Conservation (phyloP, 352 stramenopile genomes). For the Phytophthora sojae region DNA sequence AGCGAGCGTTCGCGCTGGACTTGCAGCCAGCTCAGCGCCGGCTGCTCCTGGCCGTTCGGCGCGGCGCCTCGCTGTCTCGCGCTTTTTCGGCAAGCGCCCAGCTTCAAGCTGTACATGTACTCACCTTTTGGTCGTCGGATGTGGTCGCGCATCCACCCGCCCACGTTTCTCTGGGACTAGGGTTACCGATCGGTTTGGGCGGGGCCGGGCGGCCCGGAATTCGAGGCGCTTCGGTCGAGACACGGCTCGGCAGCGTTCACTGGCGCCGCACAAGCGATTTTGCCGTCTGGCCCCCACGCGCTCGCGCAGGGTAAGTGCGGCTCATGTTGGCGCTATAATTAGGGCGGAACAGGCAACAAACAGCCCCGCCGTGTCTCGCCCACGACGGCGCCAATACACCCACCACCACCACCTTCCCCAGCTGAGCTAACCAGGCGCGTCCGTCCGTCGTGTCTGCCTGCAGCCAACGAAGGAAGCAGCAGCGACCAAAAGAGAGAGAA, state of each 20-base stretch:
- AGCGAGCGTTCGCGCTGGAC: too few species aligned
- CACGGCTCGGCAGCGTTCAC: neutral
- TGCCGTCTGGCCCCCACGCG: neutral
- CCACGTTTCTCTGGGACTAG: neutral
- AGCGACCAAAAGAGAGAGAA: neutral
- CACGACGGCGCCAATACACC: too few species aligned
- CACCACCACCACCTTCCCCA: neutral
- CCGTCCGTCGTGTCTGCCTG: neutral
- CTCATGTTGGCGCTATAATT: neutral
- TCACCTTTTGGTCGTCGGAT: conserved; percentile 27
- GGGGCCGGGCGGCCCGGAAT: neutral
- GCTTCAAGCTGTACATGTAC: conserved; percentile 2
- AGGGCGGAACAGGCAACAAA: neutral
- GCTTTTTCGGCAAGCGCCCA: neutral
- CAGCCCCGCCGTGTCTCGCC: neutral
- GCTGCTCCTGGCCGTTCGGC: too few species aligned
- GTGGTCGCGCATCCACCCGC: conserved; percentile 17
- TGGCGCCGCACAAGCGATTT: neutral
- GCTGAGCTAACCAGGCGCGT: neutral
- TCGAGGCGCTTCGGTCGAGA: neutral
- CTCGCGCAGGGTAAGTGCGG: neutral
- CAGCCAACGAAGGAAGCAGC: neutral
- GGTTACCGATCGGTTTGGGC: neutral
- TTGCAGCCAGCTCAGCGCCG: too few species aligned
- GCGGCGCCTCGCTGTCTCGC: neutral